These are phyloP conservation scores for Hypomyces perniciosus DNA, from an alignment of 2,329 filamentous ascomycete genomes.

Conservation along the genomic window DNA sequence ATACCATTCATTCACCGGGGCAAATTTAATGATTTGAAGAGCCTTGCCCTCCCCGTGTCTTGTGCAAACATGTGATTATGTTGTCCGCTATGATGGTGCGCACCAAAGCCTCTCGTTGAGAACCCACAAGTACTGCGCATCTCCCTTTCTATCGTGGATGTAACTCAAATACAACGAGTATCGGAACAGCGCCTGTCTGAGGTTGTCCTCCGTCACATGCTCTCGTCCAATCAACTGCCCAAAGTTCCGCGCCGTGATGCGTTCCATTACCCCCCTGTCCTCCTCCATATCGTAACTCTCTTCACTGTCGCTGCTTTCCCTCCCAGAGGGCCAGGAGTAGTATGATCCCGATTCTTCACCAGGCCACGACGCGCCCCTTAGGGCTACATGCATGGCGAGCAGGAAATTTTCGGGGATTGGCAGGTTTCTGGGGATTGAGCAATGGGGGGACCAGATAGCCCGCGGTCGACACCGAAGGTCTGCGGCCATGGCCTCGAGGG, in stretches of 20 bases:
- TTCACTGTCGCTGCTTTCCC: constrained; percentile 12
- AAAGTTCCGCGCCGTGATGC: constrained; percentile 15
- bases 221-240: constrained; percentile 16
- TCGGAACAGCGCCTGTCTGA: constrained; percentile 27
- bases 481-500: constrained; percentile 18
- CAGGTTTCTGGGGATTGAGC: constrained; percentile 24
- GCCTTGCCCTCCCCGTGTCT: too few species aligned
- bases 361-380: constrained; percentile 22
- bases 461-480: constrained; percentile 19
- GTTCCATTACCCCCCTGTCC: not conserved
- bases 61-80: not conserved
- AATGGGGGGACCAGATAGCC: constrained; percentile 32
- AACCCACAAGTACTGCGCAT: constrained; percentile 28
- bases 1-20: too few species aligned
- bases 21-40: not conserved
- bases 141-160: constrained; percentile 18
- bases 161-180: constrained; percentile 33
- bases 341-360: not conserved
- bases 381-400: constrained; percentile 24
- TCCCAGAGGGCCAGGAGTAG: not conserved
- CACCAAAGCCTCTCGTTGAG: constrained; percentile 19
- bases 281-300: constrained; percentile 4
- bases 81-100: not conserved
- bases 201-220: constrained; percentile 18
- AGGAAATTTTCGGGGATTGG: constrained; percentile 28